Evolutionary conservation across 148 eudicot genomes (phyloP).

Genomic region (Diospyros lotus): DNA sequence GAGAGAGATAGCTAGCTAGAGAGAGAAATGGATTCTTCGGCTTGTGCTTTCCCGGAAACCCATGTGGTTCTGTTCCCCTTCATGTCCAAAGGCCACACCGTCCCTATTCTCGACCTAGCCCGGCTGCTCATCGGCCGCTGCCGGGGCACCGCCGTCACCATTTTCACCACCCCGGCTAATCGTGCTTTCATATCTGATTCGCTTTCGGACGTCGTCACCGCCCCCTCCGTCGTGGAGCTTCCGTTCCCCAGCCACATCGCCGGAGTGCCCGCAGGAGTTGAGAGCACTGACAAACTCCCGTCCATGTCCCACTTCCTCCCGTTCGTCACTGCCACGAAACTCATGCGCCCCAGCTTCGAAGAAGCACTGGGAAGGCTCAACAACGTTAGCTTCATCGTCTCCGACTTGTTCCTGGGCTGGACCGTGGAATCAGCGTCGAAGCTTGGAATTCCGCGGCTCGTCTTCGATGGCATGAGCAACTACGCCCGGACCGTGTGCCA

Average conservation of each 20-base stretch:
- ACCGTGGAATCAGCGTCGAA: slow-evolving; percentile 40
- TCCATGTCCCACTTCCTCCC: slow-evolving; percentile 51
- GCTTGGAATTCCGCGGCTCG: slow-evolving; percentile 47
- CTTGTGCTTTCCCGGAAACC: not conserved
- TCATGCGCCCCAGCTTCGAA: slow-evolving; percentile 52
- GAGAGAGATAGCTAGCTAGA: slow-evolving; percentile 4
- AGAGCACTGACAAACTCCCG: slow-evolving; percentile 70
- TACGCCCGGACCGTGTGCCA: slow-evolving; percentile 13
- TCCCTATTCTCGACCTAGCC: slow-evolving; percentile 62
- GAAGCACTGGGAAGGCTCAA: slow-evolving; percentile 25
- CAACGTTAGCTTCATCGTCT: slow-evolving; percentile 29
- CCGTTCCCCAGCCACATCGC: slow-evolving; percentile 36
- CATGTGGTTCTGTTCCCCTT: slow-evolving; percentile 49
- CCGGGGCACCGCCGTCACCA: slow-evolving; percentile 27
- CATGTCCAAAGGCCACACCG: slow-evolving; percentile 89
- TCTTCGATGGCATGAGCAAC: slow-evolving; percentile 39
- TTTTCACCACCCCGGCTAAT: slow-evolving; percentile 70
- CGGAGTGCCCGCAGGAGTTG: slow-evolving; percentile 34
- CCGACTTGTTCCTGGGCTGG: slow-evolving; percentile 70
- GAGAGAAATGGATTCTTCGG: too few relatives aligned
- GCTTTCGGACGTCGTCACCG: slow-evolving; percentile 19
- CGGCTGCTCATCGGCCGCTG: slow-evolving; percentile 52
- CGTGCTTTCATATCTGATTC: slow-evolving; percentile 40
- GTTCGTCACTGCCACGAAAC: slow-evolving; percentile 34
- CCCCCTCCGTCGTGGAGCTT: slow-evolving; percentile 30